phyloP scores from a whole-genome alignment of 1,284 basidiomycete genomes.

The Cryptococcus sp. region DNA sequence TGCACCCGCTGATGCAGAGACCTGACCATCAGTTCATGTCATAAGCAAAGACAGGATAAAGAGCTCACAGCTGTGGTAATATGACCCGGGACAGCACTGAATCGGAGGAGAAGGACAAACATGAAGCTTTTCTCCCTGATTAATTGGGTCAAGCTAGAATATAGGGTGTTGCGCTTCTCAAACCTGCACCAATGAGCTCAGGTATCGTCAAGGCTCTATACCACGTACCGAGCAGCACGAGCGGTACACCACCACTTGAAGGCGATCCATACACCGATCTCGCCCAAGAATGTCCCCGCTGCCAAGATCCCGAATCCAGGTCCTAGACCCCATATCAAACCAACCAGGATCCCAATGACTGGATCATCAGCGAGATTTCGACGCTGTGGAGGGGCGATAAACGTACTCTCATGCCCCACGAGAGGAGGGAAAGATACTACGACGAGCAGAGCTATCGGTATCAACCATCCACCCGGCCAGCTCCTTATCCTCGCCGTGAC shows the following conservation, averaged over 20 bases:
- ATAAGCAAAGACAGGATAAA: neutral
- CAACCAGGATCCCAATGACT: conserved; percentile 40
- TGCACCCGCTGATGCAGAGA: conserved; percentile 40
- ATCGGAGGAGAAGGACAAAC: conserved; percentile 41
- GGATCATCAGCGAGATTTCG: neutral
- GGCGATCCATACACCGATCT: conserved; percentile 38
- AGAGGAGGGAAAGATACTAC: conserved; percentile 36
- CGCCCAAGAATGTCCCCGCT: conserved; percentile 42
- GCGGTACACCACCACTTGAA: conserved; percentile 41
- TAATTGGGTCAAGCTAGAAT: conserved; percentile 35
- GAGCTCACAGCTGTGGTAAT: conserved; percentile 32
- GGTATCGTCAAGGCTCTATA: neutral
- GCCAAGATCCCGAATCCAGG: conserved; percentile 39
- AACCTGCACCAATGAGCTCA: conserved; percentile 17
- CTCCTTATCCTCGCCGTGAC: conserved; percentile 24
- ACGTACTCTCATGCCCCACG: conserved; percentile 39
- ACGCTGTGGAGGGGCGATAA: neutral
- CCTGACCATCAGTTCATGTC: neutral
- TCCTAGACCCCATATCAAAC: conserved; percentile 39
- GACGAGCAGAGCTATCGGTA: conserved; percentile 33
- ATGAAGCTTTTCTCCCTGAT: conserved; percentile 44
- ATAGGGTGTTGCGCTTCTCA: conserved; percentile 40
- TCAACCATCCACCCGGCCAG: conserved; percentile 42
- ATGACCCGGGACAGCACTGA: conserved; percentile 43
- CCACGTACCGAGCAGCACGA: conserved; percentile 33